These are phyloP conservation scores for Dionaea muscipula DNA, from an alignment of 179 eudicot species.

Conservation along the genomic window DNA sequence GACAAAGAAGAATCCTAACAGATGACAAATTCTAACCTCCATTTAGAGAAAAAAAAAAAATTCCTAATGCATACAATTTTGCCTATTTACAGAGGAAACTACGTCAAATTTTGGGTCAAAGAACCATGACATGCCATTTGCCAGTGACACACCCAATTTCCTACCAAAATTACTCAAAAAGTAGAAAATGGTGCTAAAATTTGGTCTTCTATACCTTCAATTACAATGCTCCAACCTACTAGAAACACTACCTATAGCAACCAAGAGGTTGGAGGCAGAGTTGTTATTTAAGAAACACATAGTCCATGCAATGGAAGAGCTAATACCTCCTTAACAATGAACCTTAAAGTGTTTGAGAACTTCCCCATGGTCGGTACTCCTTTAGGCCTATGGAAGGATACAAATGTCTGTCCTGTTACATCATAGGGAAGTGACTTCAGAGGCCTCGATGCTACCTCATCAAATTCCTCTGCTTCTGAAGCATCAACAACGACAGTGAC, in stretches of 20 bases:
- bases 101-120: too few species aligned
- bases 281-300: neutral
- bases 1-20: too few species aligned
- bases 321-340: conserved; percentile 75
- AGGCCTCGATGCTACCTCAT: conserved; percentile 60
- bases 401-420: conserved; percentile 80
- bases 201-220: too few species aligned
- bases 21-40: too few species aligned
- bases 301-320: neutral
- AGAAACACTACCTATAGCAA: neutral
- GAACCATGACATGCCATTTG: too few species aligned
- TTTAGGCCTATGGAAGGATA: conserved; percentile 80
- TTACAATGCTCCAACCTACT: neutral
- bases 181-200: too few species aligned
- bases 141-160: too few species aligned
- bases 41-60: too few species aligned
- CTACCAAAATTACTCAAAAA: too few species aligned
- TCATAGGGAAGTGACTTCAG: conserved; percentile 82
- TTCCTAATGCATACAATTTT: too few species aligned
- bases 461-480: conserved; percentile 96
- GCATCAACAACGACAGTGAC: conserved; percentile 79
- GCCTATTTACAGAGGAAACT: too few species aligned
- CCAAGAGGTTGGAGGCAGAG: neutral
- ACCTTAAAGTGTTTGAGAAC: conserved; percentile 66
- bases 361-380: conserved; percentile 79